Percentiles rank a stretch among this genome's conserved stretches.
Conservation (phyloP, 2,329 filamentous ascomycete species). For the Aurifilum marmelostoma region DNA sequence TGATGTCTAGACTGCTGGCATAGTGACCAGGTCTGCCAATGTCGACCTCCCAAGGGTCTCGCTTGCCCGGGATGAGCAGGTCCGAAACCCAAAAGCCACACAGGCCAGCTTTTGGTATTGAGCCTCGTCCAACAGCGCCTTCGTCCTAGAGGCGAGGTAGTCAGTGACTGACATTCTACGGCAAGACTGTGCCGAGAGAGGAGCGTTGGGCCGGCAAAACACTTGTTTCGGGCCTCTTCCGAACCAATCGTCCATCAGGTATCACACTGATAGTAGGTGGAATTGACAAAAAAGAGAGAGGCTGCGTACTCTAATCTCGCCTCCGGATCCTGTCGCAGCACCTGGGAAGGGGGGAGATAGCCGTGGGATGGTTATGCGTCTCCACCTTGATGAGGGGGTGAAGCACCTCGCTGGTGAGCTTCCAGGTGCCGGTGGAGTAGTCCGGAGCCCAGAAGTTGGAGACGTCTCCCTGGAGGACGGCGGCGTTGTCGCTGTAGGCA, state of each 20-base stretch:
- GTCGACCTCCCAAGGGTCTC: conserved; percentile 87
- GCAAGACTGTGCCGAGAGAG: neutral
- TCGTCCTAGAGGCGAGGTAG: conserved; percentile 61
- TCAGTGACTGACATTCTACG: conserved; percentile 9
- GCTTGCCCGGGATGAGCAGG: conserved; percentile 81
- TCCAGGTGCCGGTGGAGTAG: conserved; percentile 85
- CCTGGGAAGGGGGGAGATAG: conserved; percentile 92
- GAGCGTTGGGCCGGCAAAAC: conserved; percentile 6
- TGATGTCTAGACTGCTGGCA: conserved; percentile 92
- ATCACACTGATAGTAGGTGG: neutral
- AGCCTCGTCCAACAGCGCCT: conserved; percentile 90
- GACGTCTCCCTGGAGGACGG: conserved; percentile 77
- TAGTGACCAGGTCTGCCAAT: conserved; percentile 90
- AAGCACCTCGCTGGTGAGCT: conserved; percentile 79
- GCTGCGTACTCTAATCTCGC: conserved; percentile 72
- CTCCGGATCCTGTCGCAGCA: conserved; percentile 92
- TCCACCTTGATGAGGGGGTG: conserved; percentile 94
- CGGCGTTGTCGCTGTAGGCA: conserved; percentile 96
- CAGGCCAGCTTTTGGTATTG: conserved; percentile 88
- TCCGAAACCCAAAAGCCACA: conserved; percentile 95
- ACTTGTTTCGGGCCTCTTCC: conserved; percentile 16
- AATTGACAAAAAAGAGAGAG: neutral
- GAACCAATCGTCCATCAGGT: neutral
- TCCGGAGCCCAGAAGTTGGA: conserved; percentile 87
- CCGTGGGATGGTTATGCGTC: conserved; percentile 96